A percentile compares a stretch with the other conserved stretches of the same genome.
These are phyloP conservation scores for Gryganskiella cystojenkinii DNA, from an alignment of 192 early-diverging fungal species.

Conservation along the genomic window DNA sequence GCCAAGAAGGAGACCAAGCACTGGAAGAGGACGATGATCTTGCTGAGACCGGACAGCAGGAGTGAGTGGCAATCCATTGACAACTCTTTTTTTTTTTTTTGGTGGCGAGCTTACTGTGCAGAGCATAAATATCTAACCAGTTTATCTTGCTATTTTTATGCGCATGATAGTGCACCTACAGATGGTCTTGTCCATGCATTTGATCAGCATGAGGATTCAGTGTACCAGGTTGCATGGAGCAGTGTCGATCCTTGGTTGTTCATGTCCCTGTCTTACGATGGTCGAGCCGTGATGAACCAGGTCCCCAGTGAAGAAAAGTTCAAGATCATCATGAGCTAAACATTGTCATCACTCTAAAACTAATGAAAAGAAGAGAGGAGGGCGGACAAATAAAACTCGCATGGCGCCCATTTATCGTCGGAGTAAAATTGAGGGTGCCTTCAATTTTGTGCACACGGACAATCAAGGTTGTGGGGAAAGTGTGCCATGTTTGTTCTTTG, in stretches of 20 bases:
- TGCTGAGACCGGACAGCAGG: conserved; percentile 29
- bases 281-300: conserved; percentile 90
- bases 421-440: too few relatives aligned
- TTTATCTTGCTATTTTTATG: not conserved
- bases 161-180: conserved; percentile 57
- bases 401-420: too few relatives aligned
- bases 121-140: not conserved
- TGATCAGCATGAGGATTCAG: conserved; percentile 95
- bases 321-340: conserved; percentile 72
- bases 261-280: conserved; percentile 93
- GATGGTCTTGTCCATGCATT: conserved; percentile 91
- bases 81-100: not conserved
- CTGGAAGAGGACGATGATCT: conserved; percentile 24
- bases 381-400: too few relatives aligned
- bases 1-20: conserved; percentile 44
- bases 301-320: conserved; percentile 90
- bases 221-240: conserved; percentile 93
- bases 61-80: conserved; percentile 43
- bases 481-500: too few relatives aligned
- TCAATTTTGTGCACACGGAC: too few relatives aligned
- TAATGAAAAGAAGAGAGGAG: not conserved
- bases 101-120: conserved; percentile 2
- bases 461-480: too few relatives aligned
- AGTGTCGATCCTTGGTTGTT: conserved; percentile 93
- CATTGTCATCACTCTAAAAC: not conserved